Evolutionary conservation across 139 green algal genomes (phyloP), one percentile per base, ranked within the genome.

Genomic region (Coelastrella sp.): DNA sequence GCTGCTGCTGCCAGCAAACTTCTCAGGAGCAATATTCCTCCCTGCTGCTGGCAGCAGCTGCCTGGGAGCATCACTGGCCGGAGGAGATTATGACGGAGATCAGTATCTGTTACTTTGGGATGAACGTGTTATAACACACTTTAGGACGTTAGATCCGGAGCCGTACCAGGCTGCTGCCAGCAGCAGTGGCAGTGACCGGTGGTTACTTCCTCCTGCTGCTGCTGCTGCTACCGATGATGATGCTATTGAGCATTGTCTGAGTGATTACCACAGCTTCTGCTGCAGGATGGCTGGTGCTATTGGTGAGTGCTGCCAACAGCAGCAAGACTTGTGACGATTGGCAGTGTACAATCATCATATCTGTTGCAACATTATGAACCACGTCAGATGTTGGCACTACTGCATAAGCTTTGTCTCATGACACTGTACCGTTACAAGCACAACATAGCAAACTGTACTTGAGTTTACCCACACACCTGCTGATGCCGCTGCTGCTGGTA

Each of bases 61-160:
- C 51, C 50, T 81, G 0, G 74, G 30, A 23, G 74, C 51, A 0
- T 19, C 34, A 34, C 34, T 81, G 2, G 50, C 74, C 25, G 74
- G 74, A 37, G 74, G 51, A 30, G 71, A 79, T 32, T 67, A 69
- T 25, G 74, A 81, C 4, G 74, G 74, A 9, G 74, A 81, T 23
- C 35, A 57, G 7, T 81, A 69, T 51, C 25, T 81, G 51, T 25
- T 81, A 43, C 51, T 81, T 19, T 81, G 74, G 74, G 74, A 81
- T 3, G 34, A 50, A 27, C 51, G 51, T 1, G 34, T 81, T 1
- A 59, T 69, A 21, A 25, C 5, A 34, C 23, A 35, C 2, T 81
- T 81, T 30, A 81, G 74, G 21, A 4, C 43, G 1, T 34, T 51
- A 1, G 74, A 79, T 50, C 71, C 71, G 32, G 27, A 27, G 32